Evolutionary conservation across 2,329 filamentous ascomycete genomes (phyloP), one percentile per base, ranked within the genome.

Genomic region (Botrytis squamosa): DNA sequence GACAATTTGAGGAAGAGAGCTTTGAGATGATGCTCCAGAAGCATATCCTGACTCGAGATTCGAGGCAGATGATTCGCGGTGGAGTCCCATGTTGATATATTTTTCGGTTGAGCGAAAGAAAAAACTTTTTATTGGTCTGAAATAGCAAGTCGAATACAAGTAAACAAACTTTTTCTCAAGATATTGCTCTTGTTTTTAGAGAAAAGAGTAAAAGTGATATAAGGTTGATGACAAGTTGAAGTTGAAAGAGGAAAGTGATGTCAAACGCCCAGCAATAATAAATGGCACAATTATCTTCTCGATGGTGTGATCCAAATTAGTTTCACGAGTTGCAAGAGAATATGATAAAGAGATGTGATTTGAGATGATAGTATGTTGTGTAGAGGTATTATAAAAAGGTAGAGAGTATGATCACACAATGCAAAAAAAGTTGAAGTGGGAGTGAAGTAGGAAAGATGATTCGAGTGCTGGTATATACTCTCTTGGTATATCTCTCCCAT

Each of bases 41-140:
- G 90, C 93, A 85, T 98, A 98, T 76, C 95, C 95, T 52, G 95
- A 98, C 84, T 97, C 94, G 75, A 87, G 82, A 60, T 87, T 86
- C 52, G 83, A 81, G 73, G 67, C 71, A 64, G 72, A 67, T 18
- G 79, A 78, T 74, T 78, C 75, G 25, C 73, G 73, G 44, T 78
- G 76, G n/a, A 74, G 57, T 59, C 78, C 79, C 79, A 80, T 81
- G 25, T 65, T 78, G 74, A 52, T 55, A 33, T 63, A n/a, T 44
- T 16, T 64, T 64, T 57, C 33, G 55, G 42, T 64, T 70, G 68
- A 70, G 25, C 52, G 40, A 70, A n/a, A 12, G 18, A 42, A 60
- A 46, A 63, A 36, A 55, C 36, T 52, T 36, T 57, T 72, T 46
- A 33, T 55, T 42, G 40, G 25, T 22, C 46, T 36, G 33, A 9